A percentile compares a stretch with the other conserved stretches of the same genome.
These are phyloP conservation scores for Noccaea caerulescens DNA, from an alignment of 345 rosid genomes.

Conservation along the genomic window DNA sequence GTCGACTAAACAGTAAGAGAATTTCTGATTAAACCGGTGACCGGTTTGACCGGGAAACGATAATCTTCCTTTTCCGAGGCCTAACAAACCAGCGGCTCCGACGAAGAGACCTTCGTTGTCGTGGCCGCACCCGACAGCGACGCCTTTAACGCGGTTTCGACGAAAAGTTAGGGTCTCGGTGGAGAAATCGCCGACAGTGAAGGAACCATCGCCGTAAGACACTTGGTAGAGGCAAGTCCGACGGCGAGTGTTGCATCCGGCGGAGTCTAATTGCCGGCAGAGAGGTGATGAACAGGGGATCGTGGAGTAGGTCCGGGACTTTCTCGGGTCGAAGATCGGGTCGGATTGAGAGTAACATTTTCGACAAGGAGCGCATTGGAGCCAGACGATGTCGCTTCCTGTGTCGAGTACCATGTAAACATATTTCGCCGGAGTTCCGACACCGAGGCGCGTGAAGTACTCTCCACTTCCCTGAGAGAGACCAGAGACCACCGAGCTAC, in stretches of 20 bases:
- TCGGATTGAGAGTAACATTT: conserved; percentile 85
- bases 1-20: conserved; percentile 89
- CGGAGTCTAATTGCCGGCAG: conserved; percentile 64
- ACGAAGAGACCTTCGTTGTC: conserved; percentile 90
- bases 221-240: conserved; percentile 80
- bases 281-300: conserved; percentile 68
- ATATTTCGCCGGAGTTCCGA: conserved; percentile 87
- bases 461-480: conserved; percentile 96
- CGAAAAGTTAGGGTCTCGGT: conserved; percentile 90
- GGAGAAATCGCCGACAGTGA: conserved; percentile 84
- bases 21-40: conserved; percentile 72
- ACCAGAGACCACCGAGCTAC: conserved; percentile 83
- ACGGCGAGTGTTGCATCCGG: conserved; percentile 57
- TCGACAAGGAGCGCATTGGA: conserved; percentile 91
- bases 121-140: conserved; percentile 91
- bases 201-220: conserved; percentile 92
- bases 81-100: conserved; percentile 91
- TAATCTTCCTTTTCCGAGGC: conserved; percentile 83
- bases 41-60: conserved; percentile 89
- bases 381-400: conserved; percentile 94
- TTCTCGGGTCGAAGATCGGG: conserved; percentile 82
- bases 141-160: conserved; percentile 58
- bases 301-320: conserved; percentile 62
- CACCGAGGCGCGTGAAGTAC: conserved; percentile 94
- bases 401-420: conserved; percentile 90